phyloP scores from a whole-genome alignment of 805 yeast species.

The Yarrowia deformans region DNA sequence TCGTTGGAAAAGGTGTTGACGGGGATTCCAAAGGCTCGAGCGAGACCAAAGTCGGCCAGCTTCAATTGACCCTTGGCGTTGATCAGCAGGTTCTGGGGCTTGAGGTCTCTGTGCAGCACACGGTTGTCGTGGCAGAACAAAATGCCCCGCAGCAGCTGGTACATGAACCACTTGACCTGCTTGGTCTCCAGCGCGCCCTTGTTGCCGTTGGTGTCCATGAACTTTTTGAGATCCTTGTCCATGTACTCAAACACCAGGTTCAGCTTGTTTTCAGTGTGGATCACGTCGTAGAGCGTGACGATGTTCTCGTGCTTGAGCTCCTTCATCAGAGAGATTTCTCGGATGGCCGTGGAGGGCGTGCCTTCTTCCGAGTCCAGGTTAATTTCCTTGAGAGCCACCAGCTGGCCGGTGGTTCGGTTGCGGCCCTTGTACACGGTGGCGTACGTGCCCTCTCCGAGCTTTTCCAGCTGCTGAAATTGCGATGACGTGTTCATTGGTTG shows the following conservation, averaged over 20 bases:
- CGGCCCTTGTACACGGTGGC: constrained; percentile 98
- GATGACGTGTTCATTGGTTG: constrained; percentile 48
- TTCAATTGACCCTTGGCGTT: constrained; percentile 95
- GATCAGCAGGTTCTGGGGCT: constrained; percentile 94
- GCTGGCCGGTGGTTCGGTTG: constrained; percentile 82
- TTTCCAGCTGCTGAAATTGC: constrained; percentile 61
- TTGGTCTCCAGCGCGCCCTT: constrained; percentile 89
- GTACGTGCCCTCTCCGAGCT: constrained; percentile 93
- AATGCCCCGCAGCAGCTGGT: constrained; percentile 89
- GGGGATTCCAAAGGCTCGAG: constrained; percentile 97
- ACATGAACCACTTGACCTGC: constrained; percentile 91
- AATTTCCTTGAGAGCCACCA: constrained; percentile 95
- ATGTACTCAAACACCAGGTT: constrained; percentile 92
- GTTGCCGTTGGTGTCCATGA: constrained; percentile 93
- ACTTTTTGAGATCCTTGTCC: constrained; percentile 93
- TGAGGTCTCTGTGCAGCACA: constrained; percentile 92
- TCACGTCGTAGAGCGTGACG: constrained; percentile 89
- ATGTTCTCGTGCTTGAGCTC: constrained; percentile 94
- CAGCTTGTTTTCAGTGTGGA: constrained; percentile 90
- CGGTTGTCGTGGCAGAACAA: constrained; percentile 94
- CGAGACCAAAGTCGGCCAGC: constrained; percentile 91
- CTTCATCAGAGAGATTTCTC: constrained; percentile 93
- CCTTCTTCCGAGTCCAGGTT: constrained; percentile 96
- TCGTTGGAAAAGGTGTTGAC: constrained; percentile 96
- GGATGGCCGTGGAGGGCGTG: constrained; percentile 96